These are phyloP conservation scores for Coemansia sp. DNA, from an alignment of 192 early-diverging fungal genomes.

Conservation along the genomic window DNA sequence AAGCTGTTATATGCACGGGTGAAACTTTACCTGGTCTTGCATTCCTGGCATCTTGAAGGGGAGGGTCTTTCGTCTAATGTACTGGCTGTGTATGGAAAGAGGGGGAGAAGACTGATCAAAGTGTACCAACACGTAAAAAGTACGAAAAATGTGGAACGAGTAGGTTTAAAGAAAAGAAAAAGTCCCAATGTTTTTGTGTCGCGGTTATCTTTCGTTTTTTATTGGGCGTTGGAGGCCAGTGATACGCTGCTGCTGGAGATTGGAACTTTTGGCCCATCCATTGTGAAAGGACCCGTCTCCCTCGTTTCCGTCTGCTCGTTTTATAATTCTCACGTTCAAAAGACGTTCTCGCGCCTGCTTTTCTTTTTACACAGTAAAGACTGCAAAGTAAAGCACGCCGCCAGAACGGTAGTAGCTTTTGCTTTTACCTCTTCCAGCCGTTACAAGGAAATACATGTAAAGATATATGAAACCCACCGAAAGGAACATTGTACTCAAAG, in stretches of 20 bases:
- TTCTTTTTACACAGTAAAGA: neutral
- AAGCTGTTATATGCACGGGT: neutral
- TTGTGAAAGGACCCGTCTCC: neutral
- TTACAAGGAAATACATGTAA: neutral
- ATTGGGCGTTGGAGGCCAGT: neutral
- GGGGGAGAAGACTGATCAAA: neutral
- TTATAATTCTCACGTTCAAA: neutral
- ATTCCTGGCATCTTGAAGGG: slow-evolving; percentile 50
- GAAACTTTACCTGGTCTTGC: slow-evolving; percentile 46
- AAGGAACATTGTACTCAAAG: neutral
- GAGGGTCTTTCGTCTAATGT: slow-evolving; percentile 1
- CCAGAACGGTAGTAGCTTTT: too few species aligned
- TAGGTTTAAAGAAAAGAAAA: neutral
- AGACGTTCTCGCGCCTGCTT: neutral
- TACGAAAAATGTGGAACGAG: slow-evolving; percentile 2
- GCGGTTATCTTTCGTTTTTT: neutral
- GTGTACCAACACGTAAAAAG: neutral
- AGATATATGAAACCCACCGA: neutral
- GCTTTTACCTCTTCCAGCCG: too few species aligned
- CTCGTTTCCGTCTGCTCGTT: neutral
- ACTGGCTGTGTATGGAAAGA: neutral
- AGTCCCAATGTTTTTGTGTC: neutral
- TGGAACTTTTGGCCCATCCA: too few species aligned
- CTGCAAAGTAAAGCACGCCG: neutral
- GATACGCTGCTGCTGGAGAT: too few species aligned